Conservation (phyloP, 176 grass and related monocot genomes). For the Alloteropsis semialata region DNA sequence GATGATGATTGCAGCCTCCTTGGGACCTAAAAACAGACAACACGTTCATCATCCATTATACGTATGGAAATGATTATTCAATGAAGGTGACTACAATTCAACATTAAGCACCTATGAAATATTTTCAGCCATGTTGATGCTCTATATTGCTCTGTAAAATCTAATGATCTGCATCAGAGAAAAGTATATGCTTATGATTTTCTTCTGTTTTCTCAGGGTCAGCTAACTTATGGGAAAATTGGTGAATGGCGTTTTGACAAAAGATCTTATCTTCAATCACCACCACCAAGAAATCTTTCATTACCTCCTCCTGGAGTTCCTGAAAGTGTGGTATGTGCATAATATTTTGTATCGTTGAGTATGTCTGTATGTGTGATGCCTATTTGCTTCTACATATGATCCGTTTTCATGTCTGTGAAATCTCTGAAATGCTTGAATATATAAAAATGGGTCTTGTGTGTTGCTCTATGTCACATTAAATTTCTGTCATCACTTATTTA, state of each 20-base stretch:
- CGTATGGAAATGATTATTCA: conserved; percentile 88
- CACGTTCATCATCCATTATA: conserved; percentile 87
- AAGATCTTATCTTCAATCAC: conserved; percentile 79
- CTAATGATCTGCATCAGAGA: neutral
- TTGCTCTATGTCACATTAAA: neutral
- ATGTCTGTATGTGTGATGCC: neutral
- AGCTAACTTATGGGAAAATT: conserved; percentile 87
- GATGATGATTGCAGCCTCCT: conserved; percentile 72
- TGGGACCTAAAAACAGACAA: conserved; percentile 63
- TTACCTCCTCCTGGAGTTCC: conserved; percentile 91
- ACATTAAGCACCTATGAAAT: conserved; percentile 21
- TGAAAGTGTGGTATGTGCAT: conserved; percentile 95
- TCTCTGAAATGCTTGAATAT: neutral
- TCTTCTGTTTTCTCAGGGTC: conserved; percentile 52
- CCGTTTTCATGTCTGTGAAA: neutral
- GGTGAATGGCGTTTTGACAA: conserved; percentile 97
- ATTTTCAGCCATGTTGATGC: neutral
- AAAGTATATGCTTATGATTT: conserved; percentile 22
- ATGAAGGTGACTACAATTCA: conserved; percentile 55
- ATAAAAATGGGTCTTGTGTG: neutral
- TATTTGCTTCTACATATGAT: neutral
- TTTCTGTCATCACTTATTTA: neutral
- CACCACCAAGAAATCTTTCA: conserved; percentile 87
- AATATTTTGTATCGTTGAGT: neutral
- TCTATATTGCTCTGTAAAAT: conserved; percentile 25